These are phyloP conservation scores for Pharus latifolius DNA, from an alignment of 176 grass and related monocot species.

Conservation along the genomic window DNA sequence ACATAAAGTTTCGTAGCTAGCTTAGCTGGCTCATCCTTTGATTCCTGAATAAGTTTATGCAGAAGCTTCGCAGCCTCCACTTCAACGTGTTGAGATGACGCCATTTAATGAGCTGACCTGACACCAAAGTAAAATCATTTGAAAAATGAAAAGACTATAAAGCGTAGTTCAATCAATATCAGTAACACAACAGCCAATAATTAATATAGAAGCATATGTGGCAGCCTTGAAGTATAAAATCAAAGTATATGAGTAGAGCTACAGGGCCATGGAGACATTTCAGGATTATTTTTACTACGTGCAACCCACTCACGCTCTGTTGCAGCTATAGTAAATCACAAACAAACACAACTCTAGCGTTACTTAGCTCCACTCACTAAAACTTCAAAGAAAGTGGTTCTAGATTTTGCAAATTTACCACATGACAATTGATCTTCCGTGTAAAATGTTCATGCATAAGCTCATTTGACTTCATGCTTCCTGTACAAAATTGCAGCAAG, in stretches of 20 bases:
- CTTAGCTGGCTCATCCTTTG: slow-evolving; percentile 90
- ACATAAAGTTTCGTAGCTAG: slow-evolving; percentile 96
- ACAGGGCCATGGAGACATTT: not conserved
- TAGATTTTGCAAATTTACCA: not conserved
- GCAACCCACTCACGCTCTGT: not conserved
- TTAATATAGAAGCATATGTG: slow-evolving; percentile 2
- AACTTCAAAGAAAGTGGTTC: not conserved
- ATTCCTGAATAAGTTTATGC: slow-evolving; percentile 97
- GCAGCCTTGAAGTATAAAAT: not conserved
- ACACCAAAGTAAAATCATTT: not conserved
- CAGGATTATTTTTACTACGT: slow-evolving; percentile 7
- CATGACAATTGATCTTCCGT: not conserved
- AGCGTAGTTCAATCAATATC: not conserved
- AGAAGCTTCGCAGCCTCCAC: slow-evolving; percentile 92
- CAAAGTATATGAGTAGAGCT: not conserved
- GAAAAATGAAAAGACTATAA: not conserved
- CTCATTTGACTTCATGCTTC: not conserved
- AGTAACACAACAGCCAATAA: not conserved
- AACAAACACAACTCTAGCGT: not conserved
- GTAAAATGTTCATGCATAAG: not conserved
- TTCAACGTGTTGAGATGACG: slow-evolving; percentile 87
- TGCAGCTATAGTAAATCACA: slow-evolving; percentile 8
- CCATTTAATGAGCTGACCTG: slow-evolving; percentile 46
- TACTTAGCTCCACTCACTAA: slow-evolving; percentile 1
- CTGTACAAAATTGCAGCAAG: not conserved